Evolutionary conservation across 441 rosid species (phyloP), one percentile per base, ranked within the genome.

Genomic region (Populus trichocarpa): DNA sequence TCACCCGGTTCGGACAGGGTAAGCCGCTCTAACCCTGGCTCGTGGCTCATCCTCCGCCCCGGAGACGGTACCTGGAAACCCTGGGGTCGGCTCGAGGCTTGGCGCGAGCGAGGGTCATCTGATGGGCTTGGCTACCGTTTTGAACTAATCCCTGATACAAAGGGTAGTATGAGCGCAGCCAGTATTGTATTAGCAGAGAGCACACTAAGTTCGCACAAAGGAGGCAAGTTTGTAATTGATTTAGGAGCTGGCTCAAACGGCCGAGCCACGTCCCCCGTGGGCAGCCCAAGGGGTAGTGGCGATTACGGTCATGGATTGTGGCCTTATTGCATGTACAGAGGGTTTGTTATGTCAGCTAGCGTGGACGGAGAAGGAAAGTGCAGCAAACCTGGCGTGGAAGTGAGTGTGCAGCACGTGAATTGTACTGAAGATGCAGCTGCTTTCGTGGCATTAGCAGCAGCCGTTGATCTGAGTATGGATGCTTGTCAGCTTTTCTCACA

Each of bases 371-470:
- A 93, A 73, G 92, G 95, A 1, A 93, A 88, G 81, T 88, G 95
- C 78, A 90, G 98, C 61, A 95, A 88, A 79, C 97, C 98, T 7
- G 80, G 85, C 74, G 96, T 95, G 78, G 92, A 95, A 84, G 91
- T 95, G 9, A 86, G 97, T 78, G 93, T 90, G 81, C 95, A 89
- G 85, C 98, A 95, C 83, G 97, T 95, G 88, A 89, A 77, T 61
- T 95, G 98, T 85, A 85, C 90, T 73, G 95, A 93, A 75, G 98
- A 95, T 81, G 98, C 97, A 4, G 98, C 97, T 26, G 91, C 95
- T 53, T 93, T 79, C 85, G 98, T 95, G 83, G 98, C 98, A 3
- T 79, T 95, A 7, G 88, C 97, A 1, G 97, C 97, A 8, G 97
- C 98, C 74, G 77, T 91, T 33, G 97, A 95, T 87, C 66, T 95